Base-by-base conservation (phyloP, 2,329 filamentous ascomycete species). In the Daldinia sp. region DNA sequence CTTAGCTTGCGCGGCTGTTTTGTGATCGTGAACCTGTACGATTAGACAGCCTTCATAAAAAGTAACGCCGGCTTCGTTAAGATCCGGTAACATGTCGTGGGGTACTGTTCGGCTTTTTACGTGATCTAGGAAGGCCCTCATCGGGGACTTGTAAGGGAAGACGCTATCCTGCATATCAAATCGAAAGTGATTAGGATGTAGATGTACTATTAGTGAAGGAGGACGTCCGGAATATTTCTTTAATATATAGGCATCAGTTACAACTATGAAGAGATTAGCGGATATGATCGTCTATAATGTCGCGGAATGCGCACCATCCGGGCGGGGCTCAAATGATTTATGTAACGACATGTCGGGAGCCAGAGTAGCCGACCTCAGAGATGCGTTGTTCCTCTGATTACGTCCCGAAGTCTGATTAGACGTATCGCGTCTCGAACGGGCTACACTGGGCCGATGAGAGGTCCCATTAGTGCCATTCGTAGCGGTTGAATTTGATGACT, bases 1-100 rank as follows among this genome's bases (percentile, higher is more conserved):
- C 73, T 92, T 88, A 69, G 84, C 80, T 64, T 84, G 83, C 47
- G 83, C 83, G 39, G 81, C 81, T 0, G 90, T 87, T 72, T 91
- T 92, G 79, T 97, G 92, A 75, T 98, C 92, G 72, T 96, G 87
- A n/a, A 98, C 82, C 76, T 96, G 90, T 32, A 99, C 93, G 69
- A 99, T 98, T 59, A 99, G 84, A 73, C 94, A 97, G 29, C 91
- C 93, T 76, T 98, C 94, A 75, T 98, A 99, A 74, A 97, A 98
- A 8, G 85, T 83, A 11, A 97, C 90, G 17, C 88, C 87, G 15
- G 83, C 82, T 48, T 87, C 83, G 25, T 88, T 83, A 56, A 99
- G 86, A 69, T 94, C 90, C 48, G 90, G 87, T 9, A 98, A 80
- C 74, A 98, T 87, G 70, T 97, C 93, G 77, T 97, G 93, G 0